phyloP scores from a whole-genome alignment of 805 yeast species.

The Debaryomyces castellii region DNA sequence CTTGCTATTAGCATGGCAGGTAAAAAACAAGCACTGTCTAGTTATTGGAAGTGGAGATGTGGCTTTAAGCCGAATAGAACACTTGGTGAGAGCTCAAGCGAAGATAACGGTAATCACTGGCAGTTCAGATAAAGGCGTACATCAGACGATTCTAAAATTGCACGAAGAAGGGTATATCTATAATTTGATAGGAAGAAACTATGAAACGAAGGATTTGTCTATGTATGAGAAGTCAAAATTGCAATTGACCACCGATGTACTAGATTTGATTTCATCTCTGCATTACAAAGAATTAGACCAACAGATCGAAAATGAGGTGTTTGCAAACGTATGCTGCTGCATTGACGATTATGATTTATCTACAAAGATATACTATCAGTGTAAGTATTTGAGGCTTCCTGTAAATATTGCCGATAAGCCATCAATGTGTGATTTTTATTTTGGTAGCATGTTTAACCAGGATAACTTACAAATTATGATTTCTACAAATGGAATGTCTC shows the following conservation, averaged over 20 bases:
- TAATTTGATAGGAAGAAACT: conserved; percentile 44
- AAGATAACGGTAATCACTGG: conserved; percentile 63
- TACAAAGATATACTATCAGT: conserved; percentile 52
- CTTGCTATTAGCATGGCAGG: conserved; percentile 72
- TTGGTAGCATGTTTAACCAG: conserved; percentile 72
- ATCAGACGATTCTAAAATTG: conserved; percentile 26
- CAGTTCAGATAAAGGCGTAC: conserved; percentile 15
- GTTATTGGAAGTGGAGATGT: conserved; percentile 82
- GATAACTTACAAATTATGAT: conserved; percentile 80
- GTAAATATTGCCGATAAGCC: conserved; percentile 87
- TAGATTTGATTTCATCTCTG: conserved; percentile 3
- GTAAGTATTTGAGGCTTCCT: conserved; percentile 47
- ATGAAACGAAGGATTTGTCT: conserved; percentile 45
- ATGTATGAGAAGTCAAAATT: conserved; percentile 41
- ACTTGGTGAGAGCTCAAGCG: conserved; percentile 69
- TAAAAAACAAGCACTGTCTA: conserved; percentile 60
- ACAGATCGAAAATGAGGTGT: conserved; percentile 37
- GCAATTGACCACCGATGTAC: background rate
- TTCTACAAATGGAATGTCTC: conserved; percentile 80
- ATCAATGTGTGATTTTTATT: conserved; percentile 79
- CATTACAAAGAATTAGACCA: conserved; percentile 30
- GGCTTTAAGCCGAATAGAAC: conserved; percentile 67
- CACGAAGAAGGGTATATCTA: conserved; percentile 40
- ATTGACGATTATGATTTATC: conserved; percentile 68
- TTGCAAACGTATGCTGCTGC: conserved; percentile 71